phyloP scores from a whole-genome alignment of 345 rosid species.

The Arabis alpina region DNA sequence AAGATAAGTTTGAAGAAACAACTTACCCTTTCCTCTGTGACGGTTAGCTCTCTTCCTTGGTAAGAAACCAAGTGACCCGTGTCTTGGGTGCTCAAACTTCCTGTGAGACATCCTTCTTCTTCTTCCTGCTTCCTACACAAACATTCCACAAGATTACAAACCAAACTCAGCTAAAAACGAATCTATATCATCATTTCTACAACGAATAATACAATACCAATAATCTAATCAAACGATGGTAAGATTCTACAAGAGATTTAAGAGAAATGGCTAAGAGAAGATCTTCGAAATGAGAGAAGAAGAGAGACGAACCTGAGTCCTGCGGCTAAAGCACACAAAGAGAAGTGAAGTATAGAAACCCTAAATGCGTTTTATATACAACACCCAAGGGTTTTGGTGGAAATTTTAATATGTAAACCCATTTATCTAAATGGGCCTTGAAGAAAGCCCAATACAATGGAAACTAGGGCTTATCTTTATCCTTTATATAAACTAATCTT shows the following conservation, averaged over 20 bases:
- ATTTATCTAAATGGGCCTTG: not conserved
- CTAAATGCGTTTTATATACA: conserved; percentile 19
- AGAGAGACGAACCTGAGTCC: conserved; percentile 24
- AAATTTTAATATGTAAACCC: not conserved
- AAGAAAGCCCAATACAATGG: conserved; percentile 18
- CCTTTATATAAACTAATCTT: conserved; percentile 14
- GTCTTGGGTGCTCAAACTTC: conserved; percentile 95
- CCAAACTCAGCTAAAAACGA: too few species aligned
- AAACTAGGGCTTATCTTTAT: conserved; percentile 20
- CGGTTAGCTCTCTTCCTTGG: conserved; percentile 86
- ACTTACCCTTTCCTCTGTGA: conserved; percentile 79
- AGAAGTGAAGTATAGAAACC: not conserved
- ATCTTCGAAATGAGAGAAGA: not conserved
- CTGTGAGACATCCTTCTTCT: conserved; percentile 75
- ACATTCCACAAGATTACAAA: not conserved
- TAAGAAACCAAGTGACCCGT: conserved; percentile 85
- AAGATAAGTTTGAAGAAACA: not conserved
- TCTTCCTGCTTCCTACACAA: conserved; percentile 3
- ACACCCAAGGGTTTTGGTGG: not conserved
- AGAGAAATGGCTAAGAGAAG: too few species aligned
- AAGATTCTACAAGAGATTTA: too few species aligned
- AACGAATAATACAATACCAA: too few species aligned
- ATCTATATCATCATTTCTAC: too few species aligned
- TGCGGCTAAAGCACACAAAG: conserved; percentile 34
- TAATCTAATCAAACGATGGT: too few species aligned